Base-by-base conservation (phyloP, 2,329 filamentous ascomycete species). In the Calonectria crousiana region DNA sequence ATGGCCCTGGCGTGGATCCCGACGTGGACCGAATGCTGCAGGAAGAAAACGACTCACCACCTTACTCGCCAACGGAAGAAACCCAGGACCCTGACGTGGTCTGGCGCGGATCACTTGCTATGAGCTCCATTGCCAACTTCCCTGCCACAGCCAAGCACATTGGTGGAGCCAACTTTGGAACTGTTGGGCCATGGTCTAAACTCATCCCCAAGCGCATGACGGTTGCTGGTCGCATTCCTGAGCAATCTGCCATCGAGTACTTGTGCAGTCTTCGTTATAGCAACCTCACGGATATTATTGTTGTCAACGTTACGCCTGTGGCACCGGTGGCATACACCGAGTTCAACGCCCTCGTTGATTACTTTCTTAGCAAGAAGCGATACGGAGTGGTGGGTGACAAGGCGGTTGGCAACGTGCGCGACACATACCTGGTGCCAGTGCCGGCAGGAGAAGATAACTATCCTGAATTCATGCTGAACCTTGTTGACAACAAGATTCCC, bases 11-110 rank as follows among this genome's bases (percentile, higher is more conserved):
- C 20, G 92, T 94, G 18, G 96, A 99, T 83, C 91, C 94, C 3
- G 97, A 98, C 74, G 95, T 99, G 26, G 97, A 99, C 83, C 92
- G 95, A 51, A 88, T 99, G 78, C 90, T 98, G 10, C 91, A 96
- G 80, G 95, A 98, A 74, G 92, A 93, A 34, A 94, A 94, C 60
- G 91, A 94, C 18, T 96, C 94, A 2, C 94, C 94, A 2, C 94
- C 94, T 0, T 98, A 98, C 82, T 96, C 95, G 0, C 95, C 95
- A 0, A 93, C 92, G 2, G 95, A 97, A 75, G 92, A 93, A 75
- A 87, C 90, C 0, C 81, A 84, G 9, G 91, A 96, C 76, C 93
- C 94, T 0, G 91, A 92, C 60, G 88, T 95, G 30, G 88, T 97
- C 44, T 98, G 95, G 95, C 91, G 91, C 69, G 95, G 95, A 18